Percentiles rank a stretch among this genome's conserved stretches.
These are phyloP conservation scores for Coemansia sp. DNA, from an alignment of 192 early-diverging fungal genomes.

Conservation along the genomic window DNA sequence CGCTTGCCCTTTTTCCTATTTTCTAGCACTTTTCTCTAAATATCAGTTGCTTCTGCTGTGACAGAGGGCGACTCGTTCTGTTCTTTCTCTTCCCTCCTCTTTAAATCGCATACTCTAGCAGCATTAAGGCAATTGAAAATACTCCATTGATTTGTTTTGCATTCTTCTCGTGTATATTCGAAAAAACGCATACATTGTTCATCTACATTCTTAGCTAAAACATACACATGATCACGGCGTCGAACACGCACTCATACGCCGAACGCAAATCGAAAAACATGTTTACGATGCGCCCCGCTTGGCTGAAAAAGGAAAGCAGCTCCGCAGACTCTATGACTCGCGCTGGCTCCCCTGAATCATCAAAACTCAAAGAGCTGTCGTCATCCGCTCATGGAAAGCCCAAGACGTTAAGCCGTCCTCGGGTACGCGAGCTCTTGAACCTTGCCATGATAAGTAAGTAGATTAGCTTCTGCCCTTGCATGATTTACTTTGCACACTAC, in stretches of 20 bases:
- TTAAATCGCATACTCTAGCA: not conserved
- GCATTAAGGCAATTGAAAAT: not conserved
- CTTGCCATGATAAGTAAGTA: conserved; percentile 55
- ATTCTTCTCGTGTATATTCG: not conserved
- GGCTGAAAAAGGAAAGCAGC: conserved; percentile 40
- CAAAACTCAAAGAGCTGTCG: conserved; percentile 42
- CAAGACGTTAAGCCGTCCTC: conserved; percentile 47
- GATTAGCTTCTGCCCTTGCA: not conserved
- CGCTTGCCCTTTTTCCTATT: not conserved
- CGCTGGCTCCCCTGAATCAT: conserved; percentile 32
- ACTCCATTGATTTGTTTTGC: not conserved
- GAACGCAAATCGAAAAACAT: conserved; percentile 50
- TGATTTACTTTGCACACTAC: too few relatives aligned
- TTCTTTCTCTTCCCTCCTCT: not conserved
- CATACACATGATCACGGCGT: conserved; percentile 33
- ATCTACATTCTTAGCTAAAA: conserved; percentile 1
- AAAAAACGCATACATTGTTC: not conserved
- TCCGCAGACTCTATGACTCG: conserved; percentile 7
- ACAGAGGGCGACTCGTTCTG: not conserved
- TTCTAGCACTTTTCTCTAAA: not conserved
- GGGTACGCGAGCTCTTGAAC: conserved; percentile 47
- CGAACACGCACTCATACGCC: conserved; percentile 41
- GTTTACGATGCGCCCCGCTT: conserved; percentile 47
- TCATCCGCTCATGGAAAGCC: conserved; percentile 25
- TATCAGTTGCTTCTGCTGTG: not conserved